A percentile compares a stretch with the other conserved stretches of the same genome.
These are phyloP conservation scores for Endoconidiophora laricicola DNA, from an alignment of 2,329 filamentous ascomycete genomes.

Conservation along the genomic window DNA sequence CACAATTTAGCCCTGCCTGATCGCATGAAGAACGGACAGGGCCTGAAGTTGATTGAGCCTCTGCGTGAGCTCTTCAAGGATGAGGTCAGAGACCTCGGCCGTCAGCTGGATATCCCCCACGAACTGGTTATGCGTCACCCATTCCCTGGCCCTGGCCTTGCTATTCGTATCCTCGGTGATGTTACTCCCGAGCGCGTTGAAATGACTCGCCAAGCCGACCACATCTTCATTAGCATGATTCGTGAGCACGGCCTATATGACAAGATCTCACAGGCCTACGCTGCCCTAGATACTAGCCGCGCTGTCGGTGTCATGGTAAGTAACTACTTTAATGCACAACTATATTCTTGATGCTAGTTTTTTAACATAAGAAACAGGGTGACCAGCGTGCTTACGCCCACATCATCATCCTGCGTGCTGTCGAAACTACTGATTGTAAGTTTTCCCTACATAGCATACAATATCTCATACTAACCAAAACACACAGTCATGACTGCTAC, in stretches of 20 bases:
- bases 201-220: conserved; percentile 61
- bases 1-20: conserved; percentile 53
- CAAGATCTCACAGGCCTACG: conserved; percentile 24
- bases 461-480: not conserved
- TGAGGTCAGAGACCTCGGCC: conserved; percentile 20
- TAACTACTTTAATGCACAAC: conserved; percentile 1
- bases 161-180: conserved; percentile 67
- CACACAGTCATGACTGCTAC: conserved; percentile 52
- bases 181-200: conserved; percentile 64
- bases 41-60: conserved; percentile 58
- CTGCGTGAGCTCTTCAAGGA: conserved; percentile 72
- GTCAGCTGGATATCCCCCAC: conserved; percentile 20
- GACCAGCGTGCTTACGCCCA: conserved; percentile 45
- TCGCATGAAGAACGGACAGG: conserved; percentile 31
- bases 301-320: conserved; percentile 14
- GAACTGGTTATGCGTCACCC: conserved; percentile 20
- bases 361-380: conserved; percentile 22
- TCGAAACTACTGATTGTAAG: conserved; percentile 22
- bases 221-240: conserved; percentile 64
- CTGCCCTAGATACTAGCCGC: conserved; percentile 12
- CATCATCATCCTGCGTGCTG: conserved; percentile 25
- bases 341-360: no score
- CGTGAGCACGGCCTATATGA: conserved; percentile 54
- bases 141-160: conserved; percentile 37
- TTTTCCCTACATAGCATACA: not conserved